Evolutionary conservation across 2,329 filamentous ascomycete species (phyloP), one percentile per base, ranked within the genome.

Genomic region (Didymellaceae sp.): DNA sequence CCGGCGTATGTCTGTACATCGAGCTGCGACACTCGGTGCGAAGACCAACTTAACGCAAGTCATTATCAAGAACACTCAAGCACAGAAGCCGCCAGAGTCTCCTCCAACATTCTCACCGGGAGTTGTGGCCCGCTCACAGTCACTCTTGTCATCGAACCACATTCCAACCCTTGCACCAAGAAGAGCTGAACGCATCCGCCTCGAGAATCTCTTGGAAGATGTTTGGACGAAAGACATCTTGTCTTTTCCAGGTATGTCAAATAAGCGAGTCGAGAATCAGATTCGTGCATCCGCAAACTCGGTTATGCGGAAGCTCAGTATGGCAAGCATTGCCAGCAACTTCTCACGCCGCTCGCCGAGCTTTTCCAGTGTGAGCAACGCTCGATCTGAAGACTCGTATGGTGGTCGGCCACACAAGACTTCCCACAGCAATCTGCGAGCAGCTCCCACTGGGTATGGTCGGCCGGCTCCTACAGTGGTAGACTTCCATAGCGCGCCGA

Each of bases 301-400:
- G 1, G 84, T 96, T 66, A 96, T 96, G 77, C 84, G 91, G 43
- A 95, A 92, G 69, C 81, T 97, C 56, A 96, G 90, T 72, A 87
- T 90, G 65, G 87, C 88, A 39, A 91, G 87, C 70, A 88, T 94
- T 57, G 82, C 89, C 11, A 87, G 83, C 59, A 88, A 88, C 38
- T 92, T 95, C 66, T 83, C 84, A 28, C 89, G 87, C 61, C 84
- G 88, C 49, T 88, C 89, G 1, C 80, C 78, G 30, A 89, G 86
- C 57, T 76, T 78, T 58, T 77, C 74, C 1, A 78, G 74, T 51
- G 63, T 75, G 39, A 73, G 69, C 50, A 68, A 73, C 54, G 61
- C 64, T 10, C 66, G 66, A 5, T 71, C 66, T 20, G 71, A 74
- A 28, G 71, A 73, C 28, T 72, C 67, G 0, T 64, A 64, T 26